Conservation (phyloP, 257 asterid species). For the Solanum chilense region DNA sequence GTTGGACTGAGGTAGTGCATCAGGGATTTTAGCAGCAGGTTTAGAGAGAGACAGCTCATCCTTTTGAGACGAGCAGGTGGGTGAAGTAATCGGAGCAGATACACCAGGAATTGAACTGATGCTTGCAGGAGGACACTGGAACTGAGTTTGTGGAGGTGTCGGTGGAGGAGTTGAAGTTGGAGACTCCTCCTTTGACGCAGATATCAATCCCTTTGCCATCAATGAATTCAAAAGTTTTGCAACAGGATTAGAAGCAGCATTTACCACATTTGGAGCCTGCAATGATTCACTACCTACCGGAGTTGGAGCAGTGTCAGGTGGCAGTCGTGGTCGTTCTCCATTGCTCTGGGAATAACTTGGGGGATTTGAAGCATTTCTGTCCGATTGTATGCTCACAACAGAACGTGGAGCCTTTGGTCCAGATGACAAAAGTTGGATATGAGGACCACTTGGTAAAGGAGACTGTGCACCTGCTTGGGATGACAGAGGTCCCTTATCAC, state of each 20-base stretch:
- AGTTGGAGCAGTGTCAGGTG: conserved; percentile 18
- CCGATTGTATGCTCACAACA: conserved; percentile 3
- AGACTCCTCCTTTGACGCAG: conserved; percentile 42
- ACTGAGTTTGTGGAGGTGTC: conserved; percentile 22
- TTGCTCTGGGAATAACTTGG: conserved; percentile 21
- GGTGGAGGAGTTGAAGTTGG: conserved; percentile 13
- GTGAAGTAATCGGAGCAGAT: conserved; percentile 21
- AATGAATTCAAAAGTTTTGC: conserved; percentile 74
- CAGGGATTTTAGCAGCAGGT: conserved; percentile 17
- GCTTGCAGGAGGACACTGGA: conserved; percentile 22
- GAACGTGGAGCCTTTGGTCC: background rate
- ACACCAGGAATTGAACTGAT: conserved; percentile 22
- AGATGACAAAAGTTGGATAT: conserved; percentile 6
- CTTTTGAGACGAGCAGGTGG: conserved; percentile 14
- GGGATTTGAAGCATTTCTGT: conserved; percentile 10
- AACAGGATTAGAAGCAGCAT: conserved; percentile 48
- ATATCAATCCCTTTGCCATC: conserved; percentile 72
- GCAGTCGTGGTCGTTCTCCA: conserved; percentile 18
- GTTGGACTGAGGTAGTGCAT: conserved; percentile 15
- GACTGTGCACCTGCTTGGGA: conserved; percentile 13
- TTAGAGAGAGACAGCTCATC: conserved; percentile 17
- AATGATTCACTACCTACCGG: conserved; percentile 16
- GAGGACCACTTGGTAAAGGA: conserved; percentile 16
- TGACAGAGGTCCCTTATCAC: conserved; percentile 18
- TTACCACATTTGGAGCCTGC: conserved; percentile 21